phyloP scores from a whole-genome alignment of 495 filamentous ascomycete species.

The Podospora tetraspora region DNA sequence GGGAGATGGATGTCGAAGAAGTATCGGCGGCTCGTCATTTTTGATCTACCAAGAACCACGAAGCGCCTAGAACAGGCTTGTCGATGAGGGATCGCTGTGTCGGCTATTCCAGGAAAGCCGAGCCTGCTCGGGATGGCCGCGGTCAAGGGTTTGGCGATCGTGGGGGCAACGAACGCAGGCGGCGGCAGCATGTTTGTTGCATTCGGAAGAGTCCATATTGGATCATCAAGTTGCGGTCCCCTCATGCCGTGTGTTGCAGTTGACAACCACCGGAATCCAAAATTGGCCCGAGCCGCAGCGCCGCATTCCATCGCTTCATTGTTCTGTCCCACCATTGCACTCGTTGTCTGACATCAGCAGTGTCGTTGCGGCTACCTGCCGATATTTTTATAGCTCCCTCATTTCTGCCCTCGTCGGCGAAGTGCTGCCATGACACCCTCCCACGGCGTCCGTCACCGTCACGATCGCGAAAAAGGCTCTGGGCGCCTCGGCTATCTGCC shows the following conservation, averaged over 20 bases:
- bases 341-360: neutral
- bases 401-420: neutral
- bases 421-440: neutral
- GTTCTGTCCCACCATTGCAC: neutral
- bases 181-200: neutral
- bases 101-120: constrained; percentile 9
- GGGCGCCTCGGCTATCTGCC: constrained; percentile 11
- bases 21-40: neutral
- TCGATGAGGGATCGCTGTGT: constrained; percentile 11
- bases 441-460: neutral
- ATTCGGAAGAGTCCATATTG: neutral
- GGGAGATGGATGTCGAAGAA: neutral
- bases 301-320: neutral
- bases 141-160: neutral
- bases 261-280: neutral
- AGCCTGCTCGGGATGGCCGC: neutral
- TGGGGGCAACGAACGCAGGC: neutral
- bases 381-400: neutral
- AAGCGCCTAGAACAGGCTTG: neutral
- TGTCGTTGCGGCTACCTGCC: neutral
- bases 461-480: neutral
- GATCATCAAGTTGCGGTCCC: neutral
- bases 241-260: neutral
- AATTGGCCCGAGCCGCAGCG: neutral
- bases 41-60: neutral